phyloP scores from a whole-genome alignment of 2,329 filamentous ascomycete genomes.

The Phyllosticta paracitricarpa region DNA sequence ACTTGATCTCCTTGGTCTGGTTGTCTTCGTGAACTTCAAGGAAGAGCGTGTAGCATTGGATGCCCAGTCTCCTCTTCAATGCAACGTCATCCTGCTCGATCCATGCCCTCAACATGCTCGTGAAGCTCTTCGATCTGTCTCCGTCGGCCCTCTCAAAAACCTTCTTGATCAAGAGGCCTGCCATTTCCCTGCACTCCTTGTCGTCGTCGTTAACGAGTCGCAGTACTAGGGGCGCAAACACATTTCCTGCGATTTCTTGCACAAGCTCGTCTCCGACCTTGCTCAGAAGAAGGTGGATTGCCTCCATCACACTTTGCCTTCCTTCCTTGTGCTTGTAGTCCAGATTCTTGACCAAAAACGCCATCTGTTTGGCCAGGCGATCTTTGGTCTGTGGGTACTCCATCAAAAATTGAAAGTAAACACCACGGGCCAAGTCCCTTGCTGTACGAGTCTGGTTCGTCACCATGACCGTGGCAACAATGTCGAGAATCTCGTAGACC shows the following conservation, averaged over 20 bases:
- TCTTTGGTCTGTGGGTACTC: slow-evolving; percentile 90
- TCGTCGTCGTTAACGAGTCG: slow-evolving; percentile 83
- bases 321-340: slow-evolving; percentile 85
- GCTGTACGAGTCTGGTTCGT: slow-evolving; percentile 87
- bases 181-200: slow-evolving; percentile 72
- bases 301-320: slow-evolving; percentile 85
- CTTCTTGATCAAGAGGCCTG: slow-evolving; percentile 67
- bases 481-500: slow-evolving; percentile 86
- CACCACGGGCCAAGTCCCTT: slow-evolving; percentile 74
- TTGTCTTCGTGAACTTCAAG: slow-evolving; percentile 58
- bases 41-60: slow-evolving; percentile 76
- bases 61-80: slow-evolving; percentile 59
- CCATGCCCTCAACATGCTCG: slow-evolving; percentile 65
- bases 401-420: slow-evolving; percentile 87
- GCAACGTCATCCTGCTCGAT: slow-evolving; percentile 63
- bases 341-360: slow-evolving; percentile 81
- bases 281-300: slow-evolving; percentile 72
- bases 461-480: slow-evolving; percentile 85
- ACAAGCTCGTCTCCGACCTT: slow-evolving; percentile 76
- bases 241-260: slow-evolving; percentile 68
- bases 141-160: slow-evolving; percentile 70
- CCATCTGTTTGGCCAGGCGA: slow-evolving; percentile 79
- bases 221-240: slow-evolving; percentile 79
- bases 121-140: slow-evolving; percentile 60
- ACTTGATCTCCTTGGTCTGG: slow-evolving; percentile 55